Base-by-base conservation (phyloP, 1,284 basidiomycete genomes). In the Moesziomyces sp. region DNA sequence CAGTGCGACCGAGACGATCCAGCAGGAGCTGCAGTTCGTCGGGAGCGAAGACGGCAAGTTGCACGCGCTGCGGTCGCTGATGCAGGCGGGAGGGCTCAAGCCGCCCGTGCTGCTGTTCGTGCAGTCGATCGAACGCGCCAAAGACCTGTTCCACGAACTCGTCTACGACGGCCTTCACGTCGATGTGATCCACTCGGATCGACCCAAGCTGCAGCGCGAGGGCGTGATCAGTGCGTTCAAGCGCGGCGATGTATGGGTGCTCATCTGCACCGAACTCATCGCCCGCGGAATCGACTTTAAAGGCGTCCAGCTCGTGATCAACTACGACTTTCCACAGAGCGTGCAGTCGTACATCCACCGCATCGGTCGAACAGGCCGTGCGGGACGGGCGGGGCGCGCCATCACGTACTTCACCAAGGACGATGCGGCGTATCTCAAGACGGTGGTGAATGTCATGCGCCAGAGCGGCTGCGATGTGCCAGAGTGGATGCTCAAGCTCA, bases 241-340 rank as follows among this genome's bases (percentile, higher is more conserved):
- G 47, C 87, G 88, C 73, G 96, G 82, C 8, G 74, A 83, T 14
- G 73, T 83, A 14, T 83, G 82, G 82, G 73, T 83, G 18, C 60
- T 84, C 11, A 84, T 84, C 46, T 82, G 79, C 53, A 83, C 82
- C 5, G 82, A 84, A 54, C 63, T 81, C 23, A 75, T 82, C 91
- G 94, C 93, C 13, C 88, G 97, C 73, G 97, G 96, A 5, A 95
- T 99, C 90, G 96, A 99, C 83, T 98, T 99, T 87, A 92, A 93
- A 84, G 94, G 94, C 14, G 91, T 99, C 46, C 70, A 78, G 70
- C 91, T 97, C 77, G 95, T 99, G 13, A 91, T 99, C 84, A 99
- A 97, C 85, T 97, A 94, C 81, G 75, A 77, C 21, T 76, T 82
- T 30, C 78, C 83, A 2, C 82, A 83, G 58, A 76, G 58, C 18